Percentiles rank a stretch among this genome's conserved stretches.
These are phyloP conservation scores for Aspergillus diversus DNA, from an alignment of 495 filamentous ascomycete species.

Conservation along the genomic window DNA sequence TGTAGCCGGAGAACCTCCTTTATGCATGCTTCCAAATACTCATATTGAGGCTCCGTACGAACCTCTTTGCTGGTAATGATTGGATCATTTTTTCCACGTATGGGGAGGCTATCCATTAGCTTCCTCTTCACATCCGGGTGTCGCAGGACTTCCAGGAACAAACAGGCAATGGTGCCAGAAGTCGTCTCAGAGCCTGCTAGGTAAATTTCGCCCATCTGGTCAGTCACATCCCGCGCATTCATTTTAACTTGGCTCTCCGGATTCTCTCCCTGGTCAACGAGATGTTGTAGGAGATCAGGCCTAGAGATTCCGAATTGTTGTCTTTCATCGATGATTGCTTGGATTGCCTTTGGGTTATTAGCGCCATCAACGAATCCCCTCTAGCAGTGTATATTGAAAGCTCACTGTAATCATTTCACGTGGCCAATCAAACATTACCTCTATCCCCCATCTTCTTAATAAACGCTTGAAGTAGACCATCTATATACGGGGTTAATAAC, in stretches of 20 bases:
- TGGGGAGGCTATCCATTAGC: neutral
- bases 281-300: neutral
- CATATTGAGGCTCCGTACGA: slow-evolving; percentile 7
- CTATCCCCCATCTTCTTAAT: neutral
- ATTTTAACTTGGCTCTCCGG: neutral
- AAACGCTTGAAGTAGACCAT: neutral
- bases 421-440: slow-evolving; percentile 3
- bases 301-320: neutral
- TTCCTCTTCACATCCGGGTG: neutral
- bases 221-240: neutral
- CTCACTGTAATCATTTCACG: neutral
- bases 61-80: slow-evolving; percentile 5
- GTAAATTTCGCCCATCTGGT: neutral
- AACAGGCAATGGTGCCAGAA: neutral
- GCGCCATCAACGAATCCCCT: neutral
- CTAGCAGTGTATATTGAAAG: neutral
- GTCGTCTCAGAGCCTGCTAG: neutral
- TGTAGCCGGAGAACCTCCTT: slow-evolving; percentile 19
- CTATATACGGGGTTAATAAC: neutral
- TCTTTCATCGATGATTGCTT: neutral
- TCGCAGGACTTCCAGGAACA: neutral
- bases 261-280: neutral
- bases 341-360: neutral
- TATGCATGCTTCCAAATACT: slow-evolving; percentile 21
- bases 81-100: neutral